Percentiles rank a stretch among this genome's conserved stretches.
Evolutionary conservation across 495 filamentous ascomycete species (phyloP).

Genomic region (Pseudevernia furfuracea): DNA sequence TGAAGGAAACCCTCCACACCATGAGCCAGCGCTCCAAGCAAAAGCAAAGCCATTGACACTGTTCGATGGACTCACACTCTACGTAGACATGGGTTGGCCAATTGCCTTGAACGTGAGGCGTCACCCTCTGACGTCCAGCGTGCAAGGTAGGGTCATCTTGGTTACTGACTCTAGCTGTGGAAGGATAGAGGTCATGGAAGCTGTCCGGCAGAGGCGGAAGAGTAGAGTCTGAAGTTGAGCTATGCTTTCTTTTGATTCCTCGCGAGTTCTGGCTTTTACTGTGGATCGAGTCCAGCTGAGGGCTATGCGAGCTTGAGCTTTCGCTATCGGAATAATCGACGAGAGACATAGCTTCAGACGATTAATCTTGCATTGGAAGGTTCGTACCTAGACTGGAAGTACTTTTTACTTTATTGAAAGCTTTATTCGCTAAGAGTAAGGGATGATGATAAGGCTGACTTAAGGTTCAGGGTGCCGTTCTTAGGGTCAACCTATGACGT

Average conservation of each 20-base stretch:
- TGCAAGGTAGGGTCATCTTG: slow-evolving; percentile 78
- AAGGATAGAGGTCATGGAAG: slow-evolving; percentile 90
- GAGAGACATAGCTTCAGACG: slow-evolving; percentile 34
- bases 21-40: slow-evolving; percentile 29
- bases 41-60: background rate
- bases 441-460: background rate
- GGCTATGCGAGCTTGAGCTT: slow-evolving; percentile 47
- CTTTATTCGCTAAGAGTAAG: too few relatives aligned
- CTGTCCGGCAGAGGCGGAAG: slow-evolving; percentile 75
- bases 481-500: background rate
- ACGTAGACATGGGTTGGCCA: slow-evolving; percentile 92
- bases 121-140: slow-evolving; percentile 69
- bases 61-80: slow-evolving; percentile 63
- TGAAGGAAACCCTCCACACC: slow-evolving; percentile 59
- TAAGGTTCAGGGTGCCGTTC: background rate
- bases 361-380: too few relatives aligned
- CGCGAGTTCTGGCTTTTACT: slow-evolving; percentile 7
- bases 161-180: slow-evolving; percentile 49
- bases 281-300: slow-evolving; percentile 33
- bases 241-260: slow-evolving; percentile 33
- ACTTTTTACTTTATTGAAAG: too few relatives aligned
- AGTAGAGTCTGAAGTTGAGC: slow-evolving; percentile 8
- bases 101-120: slow-evolving; percentile 78
- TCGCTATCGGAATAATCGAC: slow-evolving; percentile 53
- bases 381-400: too few relatives aligned